Conservation (phyloP, 495 filamentous ascomycete genomes). For the Annulohypoxylon nitens region DNA sequence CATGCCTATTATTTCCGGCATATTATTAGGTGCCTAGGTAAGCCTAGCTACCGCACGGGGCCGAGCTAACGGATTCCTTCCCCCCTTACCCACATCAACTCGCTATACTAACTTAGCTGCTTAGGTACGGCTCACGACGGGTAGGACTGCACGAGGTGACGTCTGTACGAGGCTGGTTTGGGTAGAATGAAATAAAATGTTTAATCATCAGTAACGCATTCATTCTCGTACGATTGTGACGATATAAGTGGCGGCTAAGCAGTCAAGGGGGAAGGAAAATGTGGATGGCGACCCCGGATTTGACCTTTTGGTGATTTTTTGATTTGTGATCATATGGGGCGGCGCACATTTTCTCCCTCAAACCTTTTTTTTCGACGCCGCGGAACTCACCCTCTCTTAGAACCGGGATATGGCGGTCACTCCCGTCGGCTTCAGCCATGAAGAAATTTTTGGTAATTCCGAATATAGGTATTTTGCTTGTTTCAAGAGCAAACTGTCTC, state of each 20-base stretch:
- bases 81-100: background rate
- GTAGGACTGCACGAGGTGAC: background rate
- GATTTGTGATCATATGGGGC: constrained; percentile 48
- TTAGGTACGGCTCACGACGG: background rate
- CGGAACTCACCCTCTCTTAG: background rate
- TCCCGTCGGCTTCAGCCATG: background rate
- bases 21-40: background rate
- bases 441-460: background rate
- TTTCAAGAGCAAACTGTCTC: background rate
- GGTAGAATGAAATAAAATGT: background rate
- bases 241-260: constrained; percentile 6
- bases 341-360: constrained; percentile 18
- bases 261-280: background rate
- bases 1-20: background rate
- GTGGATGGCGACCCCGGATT: constrained; percentile 9
- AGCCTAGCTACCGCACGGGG: background rate
- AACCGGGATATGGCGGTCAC: background rate
- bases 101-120: background rate
- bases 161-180: background rate
- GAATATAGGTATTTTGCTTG: background rate
- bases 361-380: background rate
- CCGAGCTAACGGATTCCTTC: background rate
- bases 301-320: constrained; percentile 32
- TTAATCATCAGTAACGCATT: constrained; percentile 2
- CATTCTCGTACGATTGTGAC: constrained; percentile 23